phyloP scores from a whole-genome alignment of 208 protist species.

The Vickermania spadyakhi region DNA sequence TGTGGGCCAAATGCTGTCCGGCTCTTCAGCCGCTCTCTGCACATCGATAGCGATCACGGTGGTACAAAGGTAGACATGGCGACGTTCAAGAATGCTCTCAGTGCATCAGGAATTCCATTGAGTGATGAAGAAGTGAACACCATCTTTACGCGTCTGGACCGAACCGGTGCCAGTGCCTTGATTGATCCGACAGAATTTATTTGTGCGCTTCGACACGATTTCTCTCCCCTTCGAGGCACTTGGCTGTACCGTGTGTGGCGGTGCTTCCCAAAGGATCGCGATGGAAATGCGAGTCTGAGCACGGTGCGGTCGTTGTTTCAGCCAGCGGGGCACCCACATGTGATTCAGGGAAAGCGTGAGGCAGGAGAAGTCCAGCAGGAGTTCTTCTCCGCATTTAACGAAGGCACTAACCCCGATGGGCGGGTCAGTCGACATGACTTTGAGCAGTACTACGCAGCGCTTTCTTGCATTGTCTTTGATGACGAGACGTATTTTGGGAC shows the following conservation, averaged over 20 bases:
- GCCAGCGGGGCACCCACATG: conserved; percentile 45
- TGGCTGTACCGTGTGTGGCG: conserved; percentile 61
- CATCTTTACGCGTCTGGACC: conserved; percentile 49
- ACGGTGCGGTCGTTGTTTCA: conserved; percentile 34
- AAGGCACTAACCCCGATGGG: conserved; percentile 74
- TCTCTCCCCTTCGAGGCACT: conserved; percentile 35
- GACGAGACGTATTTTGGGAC: conserved; percentile 55
- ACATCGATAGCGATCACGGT: conserved; percentile 54
- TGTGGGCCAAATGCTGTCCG: conserved; percentile 66
- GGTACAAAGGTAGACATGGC: conserved; percentile 21
- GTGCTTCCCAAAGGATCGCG: conserved; percentile 27
- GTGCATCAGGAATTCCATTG: conserved; percentile 33
- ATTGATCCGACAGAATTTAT: conserved; percentile 72
- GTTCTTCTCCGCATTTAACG: conserved; percentile 61
- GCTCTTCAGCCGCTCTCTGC: conserved; percentile 54
- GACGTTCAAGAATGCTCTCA: conserved; percentile 27
- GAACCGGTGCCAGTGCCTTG: conserved; percentile 19
- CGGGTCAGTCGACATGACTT: conserved; percentile 71
- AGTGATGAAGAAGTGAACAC: conserved; percentile 40
- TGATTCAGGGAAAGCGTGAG: conserved; percentile 22
- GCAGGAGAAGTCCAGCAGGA: conserved; percentile 34
- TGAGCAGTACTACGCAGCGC: conserved; percentile 68
- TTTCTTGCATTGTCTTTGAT: conserved; percentile 34
- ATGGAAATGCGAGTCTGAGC: conserved; percentile 26
- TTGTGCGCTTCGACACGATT: conserved; percentile 35